Evolutionary conservation across 306 rosid species (phyloP), one percentile per base, ranked within the genome.

Genomic region (Mucuna pruriens): DNA sequence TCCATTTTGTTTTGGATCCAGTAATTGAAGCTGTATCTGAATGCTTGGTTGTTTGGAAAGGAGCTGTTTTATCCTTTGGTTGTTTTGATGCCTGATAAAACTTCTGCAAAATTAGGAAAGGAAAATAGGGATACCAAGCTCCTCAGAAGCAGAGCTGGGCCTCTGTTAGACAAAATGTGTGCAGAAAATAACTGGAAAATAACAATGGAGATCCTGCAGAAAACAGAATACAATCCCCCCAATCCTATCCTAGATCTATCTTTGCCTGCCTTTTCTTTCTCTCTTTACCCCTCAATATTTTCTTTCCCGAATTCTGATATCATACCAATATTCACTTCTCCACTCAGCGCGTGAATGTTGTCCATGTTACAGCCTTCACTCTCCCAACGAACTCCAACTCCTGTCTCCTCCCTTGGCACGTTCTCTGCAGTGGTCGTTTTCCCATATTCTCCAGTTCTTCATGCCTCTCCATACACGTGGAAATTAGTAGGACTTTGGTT

Each of bases 21-120:
- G 5, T 36, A 38, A 19, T 16, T 19, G 48, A 65, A 36, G 38
- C 19, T 15, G 40, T 62, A n/a, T 39, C 3, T 10, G 11, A 39
- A 39, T 66, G 72, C 72, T 66, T 66, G 51, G 72, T 25, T 70
- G n/a, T 19, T 23, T 25, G 22, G 58, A 44, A 70, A 31, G 74
- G 36, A 44, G 12, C 66, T 36, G 33, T 51, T 51, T 73, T 58
- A 25, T 75, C 57, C 25, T 23, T 57, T n/a, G 1, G 29, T 39
- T 38, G 13, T 23, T 45, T 7, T 70, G n/a, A 13, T 51, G 34
- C 66, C 52, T 12, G 13, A 34, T 64, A 33, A 31, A 34, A 13
- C 9, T n/a, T 7, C 2, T n/a, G 44, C 26, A n/a, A 49, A 34
- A 64, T 64, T 7, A 64, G 44, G 46, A 64, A 33, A 33, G 25